phyloP scores from a whole-genome alignment of 352 stramenopile genomes.

The Pythium plurisporium region DNA sequence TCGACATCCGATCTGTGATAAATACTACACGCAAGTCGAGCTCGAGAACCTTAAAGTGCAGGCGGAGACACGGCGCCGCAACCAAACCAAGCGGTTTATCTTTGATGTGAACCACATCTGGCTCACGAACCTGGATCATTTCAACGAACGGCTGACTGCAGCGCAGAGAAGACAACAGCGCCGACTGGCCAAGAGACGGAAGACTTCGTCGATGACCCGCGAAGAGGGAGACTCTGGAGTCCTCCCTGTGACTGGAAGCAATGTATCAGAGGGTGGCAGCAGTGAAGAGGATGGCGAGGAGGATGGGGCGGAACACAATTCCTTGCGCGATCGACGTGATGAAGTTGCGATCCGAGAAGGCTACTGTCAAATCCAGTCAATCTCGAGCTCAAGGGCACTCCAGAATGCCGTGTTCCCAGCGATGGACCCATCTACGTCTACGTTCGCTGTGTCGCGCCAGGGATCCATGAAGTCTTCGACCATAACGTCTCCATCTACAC shows the following conservation, averaged over 20 bases:
- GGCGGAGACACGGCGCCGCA: slow-evolving; percentile 56
- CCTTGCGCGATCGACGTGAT: slow-evolving; percentile 46
- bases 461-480: background rate
- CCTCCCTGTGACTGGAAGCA: too few species aligned
- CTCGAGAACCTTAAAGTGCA: slow-evolving; percentile 67
- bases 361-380: slow-evolving; percentile 75
- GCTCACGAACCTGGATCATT: slow-evolving; percentile 89
- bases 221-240: too few species aligned
- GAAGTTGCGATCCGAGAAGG: slow-evolving; percentile 54
- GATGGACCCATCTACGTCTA: slow-evolving; percentile 8
- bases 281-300: background rate
- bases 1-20: slow-evolving; percentile 59
- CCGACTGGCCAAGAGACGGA: background rate
- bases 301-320: slow-evolving; percentile 20
- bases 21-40: slow-evolving; percentile 56
- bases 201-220: too few species aligned
- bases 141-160: slow-evolving; percentile 44
- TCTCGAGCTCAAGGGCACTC: slow-evolving; percentile 56
- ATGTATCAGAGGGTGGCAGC: background rate
- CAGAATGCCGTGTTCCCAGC: slow-evolving; percentile 40
- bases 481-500: background rate
- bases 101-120: slow-evolving; percentile 89
- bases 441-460: slow-evolving; percentile 6
- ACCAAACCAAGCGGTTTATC: slow-evolving; percentile 78
- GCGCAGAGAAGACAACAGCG: slow-evolving; percentile 15